Evolutionary conservation across 140 eudicot species (phyloP), one percentile per base, ranked within the genome.

Genomic region (Senecio squalidus): DNA sequence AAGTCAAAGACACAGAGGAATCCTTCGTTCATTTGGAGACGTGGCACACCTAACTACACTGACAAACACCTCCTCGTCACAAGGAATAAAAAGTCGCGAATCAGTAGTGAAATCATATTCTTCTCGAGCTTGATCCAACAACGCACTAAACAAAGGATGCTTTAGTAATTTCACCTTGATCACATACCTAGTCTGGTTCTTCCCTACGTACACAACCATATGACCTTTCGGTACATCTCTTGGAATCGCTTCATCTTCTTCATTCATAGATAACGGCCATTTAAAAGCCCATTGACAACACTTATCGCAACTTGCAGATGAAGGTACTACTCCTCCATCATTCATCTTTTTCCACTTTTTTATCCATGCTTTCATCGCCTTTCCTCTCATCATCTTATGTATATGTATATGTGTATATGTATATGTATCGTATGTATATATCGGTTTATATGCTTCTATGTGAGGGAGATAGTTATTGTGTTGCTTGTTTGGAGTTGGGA

Each of bases 171-270:
- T 72, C 61, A 90, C 79, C 68, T 77, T 78, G 78, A 90, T 81
- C 23, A 90, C 97, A 59, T 72, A 81, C 68, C 97, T 80, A 76
- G 61, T 83, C 26, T 68, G 76, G 63, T 72, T 69, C 28, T 86
- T 66, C 4, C 97, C 97, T 2, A 90, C 97, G 9, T 90, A 90
- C 41, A 90, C 94, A 62, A 78, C 97, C 87, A 79, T 20, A 73
- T 90, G 97, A 17, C 97, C 97, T 70, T 85, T 90, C 3, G 95
- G 95, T 20, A 90, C 95, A 17, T 85, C 97, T 16, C 75, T 70
- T 22, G 97, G 97, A 31, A 90, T 78, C 6, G 64, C 53, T 46
- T 54, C 67, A 53, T 68, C 76, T 30, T 88, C 84, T 60, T 84
- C 84, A 6, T 77, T 66, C 66, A 46, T 62, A 70, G 55, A 73